Evolutionary conservation across 371 early-diverging fungal species (phyloP).

Genomic region (Mucor piriformis): DNA sequence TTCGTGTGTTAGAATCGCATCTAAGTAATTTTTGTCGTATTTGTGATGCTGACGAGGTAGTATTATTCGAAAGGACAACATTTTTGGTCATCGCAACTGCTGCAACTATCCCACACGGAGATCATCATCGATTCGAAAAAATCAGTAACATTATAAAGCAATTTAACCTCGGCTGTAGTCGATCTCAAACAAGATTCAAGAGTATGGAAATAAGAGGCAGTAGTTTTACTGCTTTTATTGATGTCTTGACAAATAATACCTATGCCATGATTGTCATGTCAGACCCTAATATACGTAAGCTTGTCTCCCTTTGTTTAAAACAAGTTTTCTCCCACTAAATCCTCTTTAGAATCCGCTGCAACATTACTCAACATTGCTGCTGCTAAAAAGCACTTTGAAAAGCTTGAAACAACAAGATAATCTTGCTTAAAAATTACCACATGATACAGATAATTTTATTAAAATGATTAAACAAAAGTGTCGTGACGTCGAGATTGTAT

Average conservation of each 20-base stretch:
- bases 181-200: slow-evolving; percentile 83
- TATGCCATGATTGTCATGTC: slow-evolving; percentile 92
- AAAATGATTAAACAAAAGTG: no score
- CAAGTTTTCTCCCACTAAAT: not conserved
- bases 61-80: slow-evolving; percentile 92
- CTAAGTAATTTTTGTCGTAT: slow-evolving; percentile 77
- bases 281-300: slow-evolving; percentile 89
- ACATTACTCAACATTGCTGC: slow-evolving; percentile 83
- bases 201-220: slow-evolving; percentile 88
- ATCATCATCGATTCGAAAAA: slow-evolving; percentile 87
- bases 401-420: slow-evolving; percentile 62
- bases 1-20: slow-evolving; percentile 76
- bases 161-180: slow-evolving; percentile 82
- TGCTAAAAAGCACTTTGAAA: slow-evolving; percentile 87
- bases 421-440: not conserved
- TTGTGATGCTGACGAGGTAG: slow-evolving; percentile 93
- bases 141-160: slow-evolving; percentile 94
- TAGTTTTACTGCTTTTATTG: slow-evolving; percentile 85
- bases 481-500: no score
- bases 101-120: slow-evolving; percentile 58
- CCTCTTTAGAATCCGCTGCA: slow-evolving; percentile 74
- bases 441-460: no score
- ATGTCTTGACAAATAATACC: slow-evolving; percentile 92
- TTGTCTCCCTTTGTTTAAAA: not conserved
- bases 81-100: slow-evolving; percentile 92